phyloP scores from a whole-genome alignment of 73 alveolate species.

The Blepharisma japonicum region DNA sequence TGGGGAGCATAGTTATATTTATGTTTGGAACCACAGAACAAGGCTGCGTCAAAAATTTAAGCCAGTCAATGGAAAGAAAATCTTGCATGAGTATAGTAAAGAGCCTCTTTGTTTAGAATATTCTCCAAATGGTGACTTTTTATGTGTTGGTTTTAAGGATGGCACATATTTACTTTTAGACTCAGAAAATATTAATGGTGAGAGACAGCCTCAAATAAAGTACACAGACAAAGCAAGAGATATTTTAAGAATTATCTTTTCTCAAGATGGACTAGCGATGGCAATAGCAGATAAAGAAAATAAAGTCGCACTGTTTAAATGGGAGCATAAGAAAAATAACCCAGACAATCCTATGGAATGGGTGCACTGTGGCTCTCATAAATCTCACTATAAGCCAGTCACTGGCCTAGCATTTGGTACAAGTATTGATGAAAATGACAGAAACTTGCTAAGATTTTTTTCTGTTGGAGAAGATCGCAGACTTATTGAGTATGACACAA shows the following conservation, averaged over 20 bases:
- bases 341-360: conserved; percentile 61
- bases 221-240: conserved; percentile 42
- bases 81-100: conserved; percentile 45
- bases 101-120: conserved; percentile 88
- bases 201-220: conserved; percentile 39
- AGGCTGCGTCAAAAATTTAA: conserved; percentile 52
- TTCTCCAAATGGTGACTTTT: conserved; percentile 89
- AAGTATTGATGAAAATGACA: conserved; percentile 67
- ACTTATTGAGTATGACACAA: conserved; percentile 66
- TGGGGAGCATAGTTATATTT: conserved; percentile 48
- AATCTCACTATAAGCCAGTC: conserved; percentile 70
- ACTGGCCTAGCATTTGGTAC: conserved; percentile 80
- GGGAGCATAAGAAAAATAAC: conserved; percentile 11
- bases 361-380: conserved; percentile 69
- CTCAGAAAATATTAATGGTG: conserved; percentile 39
- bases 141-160: conserved; percentile 70
- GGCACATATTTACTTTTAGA: conserved; percentile 56
- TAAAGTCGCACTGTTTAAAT: conserved; percentile 10
- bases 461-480: conserved; percentile 80
- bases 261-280: conserved; percentile 8
- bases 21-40: conserved; percentile 66
- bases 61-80: conserved; percentile 60
- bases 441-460: conserved; percentile 57
- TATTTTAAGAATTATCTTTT: not conserved
- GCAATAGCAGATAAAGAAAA: conserved; percentile 6